Percentiles rank a stretch among this genome's conserved stretches.
phyloP scores from a whole-genome alignment of 2,329 filamentous ascomycete genomes.

The Trichoderma sp. region DNA sequence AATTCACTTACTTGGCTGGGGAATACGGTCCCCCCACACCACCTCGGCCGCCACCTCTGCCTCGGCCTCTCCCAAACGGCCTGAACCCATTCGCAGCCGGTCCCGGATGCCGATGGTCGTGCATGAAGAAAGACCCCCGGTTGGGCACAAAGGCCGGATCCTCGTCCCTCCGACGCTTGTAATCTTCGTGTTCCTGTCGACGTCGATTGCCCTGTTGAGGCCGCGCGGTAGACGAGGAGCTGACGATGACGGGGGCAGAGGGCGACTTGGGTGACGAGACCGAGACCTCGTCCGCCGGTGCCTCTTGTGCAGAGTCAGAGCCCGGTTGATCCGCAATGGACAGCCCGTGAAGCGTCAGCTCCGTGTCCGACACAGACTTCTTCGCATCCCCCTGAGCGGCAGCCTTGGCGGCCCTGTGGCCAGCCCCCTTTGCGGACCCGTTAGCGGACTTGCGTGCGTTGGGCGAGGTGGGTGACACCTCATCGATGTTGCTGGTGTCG shows the following conservation, averaged over 20 bases:
- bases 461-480: constrained; percentile 54
- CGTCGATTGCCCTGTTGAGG: constrained; percentile 64
- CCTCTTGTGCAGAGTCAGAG: constrained; percentile 45
- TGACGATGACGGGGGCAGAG: constrained; percentile 55
- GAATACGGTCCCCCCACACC: constrained; percentile 59
- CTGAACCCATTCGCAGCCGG: constrained; percentile 76
- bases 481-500: constrained; percentile 64
- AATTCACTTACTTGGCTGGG: constrained; percentile 62
- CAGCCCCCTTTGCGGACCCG: constrained; percentile 42
- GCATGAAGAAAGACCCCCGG: constrained; percentile 93
- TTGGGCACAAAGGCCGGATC: constrained; percentile 95
- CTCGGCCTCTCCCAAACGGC: constrained; percentile 68
- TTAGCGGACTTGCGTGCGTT: constrained; percentile 46
- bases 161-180: constrained; percentile 81
- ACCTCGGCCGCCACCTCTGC: constrained; percentile 60
- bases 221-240: constrained; percentile 51
- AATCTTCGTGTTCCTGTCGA: constrained; percentile 86
- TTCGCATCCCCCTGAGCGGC: constrained; percentile 39
- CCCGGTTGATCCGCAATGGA: constrained; percentile 47
- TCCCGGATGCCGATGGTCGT: constrained; percentile 84
- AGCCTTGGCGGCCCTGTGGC: constrained; percentile 39
- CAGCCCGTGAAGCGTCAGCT: constrained; percentile 60
- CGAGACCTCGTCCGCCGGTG: constrained; percentile 50
- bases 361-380: constrained; percentile 53
- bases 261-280: constrained; percentile 45